These are phyloP conservation scores for Elasticomyces elasticus DNA, from an alignment of 495 filamentous ascomycete species.

Conservation along the genomic window DNA sequence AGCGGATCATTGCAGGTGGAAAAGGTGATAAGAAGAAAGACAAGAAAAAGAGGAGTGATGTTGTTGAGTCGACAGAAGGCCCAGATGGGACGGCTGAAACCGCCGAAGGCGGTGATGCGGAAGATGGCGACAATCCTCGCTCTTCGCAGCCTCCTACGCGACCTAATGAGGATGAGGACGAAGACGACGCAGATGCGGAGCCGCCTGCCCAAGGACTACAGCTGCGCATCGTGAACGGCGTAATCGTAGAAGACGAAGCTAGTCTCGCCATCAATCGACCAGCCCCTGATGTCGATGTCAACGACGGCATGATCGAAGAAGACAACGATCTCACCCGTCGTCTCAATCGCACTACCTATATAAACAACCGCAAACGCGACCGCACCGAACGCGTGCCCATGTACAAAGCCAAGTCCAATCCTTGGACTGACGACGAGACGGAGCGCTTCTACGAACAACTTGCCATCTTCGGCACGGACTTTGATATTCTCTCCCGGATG, in stretches of 20 bases:
- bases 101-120: not conserved
- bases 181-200: not conserved
- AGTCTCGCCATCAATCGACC: constrained; percentile 67
- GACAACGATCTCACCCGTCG: constrained; percentile 76
- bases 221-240: constrained; percentile 69
- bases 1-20: constrained; percentile 2
- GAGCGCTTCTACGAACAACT: constrained; percentile 79
- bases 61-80: not conserved
- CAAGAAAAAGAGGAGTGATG: not conserved
- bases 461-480: constrained; percentile 85
- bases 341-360: constrained; percentile 62
- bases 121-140: not conserved
- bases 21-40: constrained; percentile 1
- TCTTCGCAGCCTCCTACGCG: not conserved
- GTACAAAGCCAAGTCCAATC: constrained; percentile 50
- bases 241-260: constrained; percentile 70
- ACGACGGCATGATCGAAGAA: constrained; percentile 48
- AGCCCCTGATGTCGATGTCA: constrained; percentile 43
- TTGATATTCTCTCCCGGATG: constrained; percentile 73
- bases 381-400: constrained; percentile 24
- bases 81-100: not conserved
- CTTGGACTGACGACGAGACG: constrained; percentile 68
- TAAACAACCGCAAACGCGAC: constrained; percentile 39
- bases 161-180: not conserved
- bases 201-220: constrained; percentile 35